Conservation (phyloP, 2,329 filamentous ascomycete genomes). For the Neophaeococcomyces aloes region DNA sequence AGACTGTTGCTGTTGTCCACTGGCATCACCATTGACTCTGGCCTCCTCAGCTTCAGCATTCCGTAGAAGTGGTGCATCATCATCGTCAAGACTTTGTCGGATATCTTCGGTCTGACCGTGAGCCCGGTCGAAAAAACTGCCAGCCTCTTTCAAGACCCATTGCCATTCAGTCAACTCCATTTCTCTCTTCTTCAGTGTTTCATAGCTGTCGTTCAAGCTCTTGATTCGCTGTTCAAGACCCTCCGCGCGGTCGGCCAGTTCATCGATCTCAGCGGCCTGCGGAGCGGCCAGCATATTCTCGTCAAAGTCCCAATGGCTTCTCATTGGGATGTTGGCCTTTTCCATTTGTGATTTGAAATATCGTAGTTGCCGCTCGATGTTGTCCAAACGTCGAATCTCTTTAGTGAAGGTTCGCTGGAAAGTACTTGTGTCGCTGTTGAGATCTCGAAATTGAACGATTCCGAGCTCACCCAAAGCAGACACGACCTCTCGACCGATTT, state of each 20-base stretch:
- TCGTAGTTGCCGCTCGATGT: conserved; percentile 92
- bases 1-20: conserved; percentile 57
- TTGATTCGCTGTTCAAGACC: conserved; percentile 82
- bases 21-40: conserved; percentile 49
- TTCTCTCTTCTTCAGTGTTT: conserved; percentile 94
- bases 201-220: conserved; percentile 94
- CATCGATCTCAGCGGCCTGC: conserved; percentile 89
- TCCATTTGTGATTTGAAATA: conserved; percentile 97
- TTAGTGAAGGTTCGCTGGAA: conserved; percentile 97
- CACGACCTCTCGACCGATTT: conserved; percentile 95
- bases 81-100: conserved; percentile 74
- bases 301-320: conserved; percentile 82
- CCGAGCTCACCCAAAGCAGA: conserved; percentile 93
- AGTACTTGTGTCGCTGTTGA: conserved; percentile 84
- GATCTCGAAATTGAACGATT: conserved; percentile 93
- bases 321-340: conserved; percentile 73
- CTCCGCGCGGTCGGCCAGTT: conserved; percentile 84
- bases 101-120: conserved; percentile 97
- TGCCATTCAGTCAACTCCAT: conserved; percentile 96
- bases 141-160: conserved; percentile 92
- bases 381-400: conserved; percentile 92
- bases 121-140: conserved; percentile 87
- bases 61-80: conserved; percentile 84
- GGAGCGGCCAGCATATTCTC: conserved; percentile 70
- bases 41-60: conserved; percentile 75